Evolutionary conservation across 2,329 filamentous ascomycete genomes (phyloP).

Genomic region (Pseudogymnoascus sp.): DNA sequence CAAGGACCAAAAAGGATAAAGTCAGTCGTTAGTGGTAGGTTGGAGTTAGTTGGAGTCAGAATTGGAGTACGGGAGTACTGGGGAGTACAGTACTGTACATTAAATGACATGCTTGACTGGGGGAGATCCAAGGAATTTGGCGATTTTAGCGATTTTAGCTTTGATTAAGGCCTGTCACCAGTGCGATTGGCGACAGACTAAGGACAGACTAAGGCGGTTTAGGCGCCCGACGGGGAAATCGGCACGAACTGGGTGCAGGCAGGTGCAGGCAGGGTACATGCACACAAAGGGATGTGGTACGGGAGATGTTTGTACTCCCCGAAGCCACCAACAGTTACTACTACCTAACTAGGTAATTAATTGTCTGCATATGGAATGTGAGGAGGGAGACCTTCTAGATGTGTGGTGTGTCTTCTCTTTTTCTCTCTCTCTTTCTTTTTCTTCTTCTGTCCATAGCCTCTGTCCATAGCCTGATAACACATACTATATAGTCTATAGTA

Average conservation of each 20-base stretch:
- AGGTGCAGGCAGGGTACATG: background rate
- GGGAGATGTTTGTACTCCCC: background rate
- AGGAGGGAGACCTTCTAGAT: background rate
- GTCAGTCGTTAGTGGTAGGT: conserved; percentile 4
- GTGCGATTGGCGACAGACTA: background rate
- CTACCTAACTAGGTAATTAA: too few relatives aligned
- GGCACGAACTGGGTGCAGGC: conserved; percentile 1
- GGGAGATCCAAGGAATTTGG: background rate
- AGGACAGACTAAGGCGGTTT: background rate
- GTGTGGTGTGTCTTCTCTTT: background rate
- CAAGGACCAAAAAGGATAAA: conserved; percentile 6
- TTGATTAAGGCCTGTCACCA: background rate
- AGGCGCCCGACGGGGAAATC: background rate
- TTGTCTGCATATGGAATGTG: background rate
- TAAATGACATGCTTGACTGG: background rate
- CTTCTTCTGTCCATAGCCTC: background rate
- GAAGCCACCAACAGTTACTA: background rate
- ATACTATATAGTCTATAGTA: background rate
- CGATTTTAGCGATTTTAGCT: background rate
- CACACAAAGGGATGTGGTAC: background rate
- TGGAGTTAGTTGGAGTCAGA: background rate
- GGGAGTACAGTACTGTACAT: background rate
- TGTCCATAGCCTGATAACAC: background rate
- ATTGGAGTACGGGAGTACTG: conserved; percentile 1
- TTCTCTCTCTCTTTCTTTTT: background rate